Percentiles rank a stretch among this genome's conserved stretches.
Conservation (phyloP, 2,329 filamentous ascomycete species). For the Diaporthe helianthi region DNA sequence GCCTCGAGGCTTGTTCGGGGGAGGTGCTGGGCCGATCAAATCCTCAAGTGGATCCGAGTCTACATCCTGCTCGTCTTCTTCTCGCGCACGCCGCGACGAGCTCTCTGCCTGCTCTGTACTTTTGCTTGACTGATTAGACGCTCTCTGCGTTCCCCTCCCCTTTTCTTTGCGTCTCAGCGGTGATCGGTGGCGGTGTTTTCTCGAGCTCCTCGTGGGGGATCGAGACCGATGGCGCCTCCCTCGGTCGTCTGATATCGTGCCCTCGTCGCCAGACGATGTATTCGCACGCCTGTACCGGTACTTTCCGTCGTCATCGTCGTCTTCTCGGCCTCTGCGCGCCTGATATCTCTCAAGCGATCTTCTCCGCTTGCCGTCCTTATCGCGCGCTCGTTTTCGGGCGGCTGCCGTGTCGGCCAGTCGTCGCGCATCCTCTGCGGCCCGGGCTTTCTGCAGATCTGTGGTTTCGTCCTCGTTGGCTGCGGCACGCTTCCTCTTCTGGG, state of each 20-base stretch:
- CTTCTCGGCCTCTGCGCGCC: conserved; percentile 16
- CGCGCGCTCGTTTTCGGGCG: conserved; percentile 26
- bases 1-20: conserved; percentile 64
- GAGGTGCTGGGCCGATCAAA: conserved; percentile 77
- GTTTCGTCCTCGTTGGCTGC: conserved; percentile 35
- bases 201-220: conserved; percentile 31
- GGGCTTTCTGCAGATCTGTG: conserved; percentile 28
- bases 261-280: conserved; percentile 41
- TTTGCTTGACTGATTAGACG: conserved; percentile 4
- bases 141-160: background rate
- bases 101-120: conserved; percentile 12
- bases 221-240: conserved; percentile 31
- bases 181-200: conserved; percentile 32
- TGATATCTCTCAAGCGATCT: conserved; percentile 31
- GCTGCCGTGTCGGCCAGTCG: conserved; percentile 28
- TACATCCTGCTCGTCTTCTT: conserved; percentile 42
- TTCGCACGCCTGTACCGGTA: conserved; percentile 16
- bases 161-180: background rate
- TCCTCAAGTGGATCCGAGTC: conserved; percentile 78
- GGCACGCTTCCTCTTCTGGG: conserved; percentile 45
- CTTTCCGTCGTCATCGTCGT: conserved; percentile 5
- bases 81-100: conserved; percentile 11
- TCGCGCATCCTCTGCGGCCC: conserved; percentile 30
- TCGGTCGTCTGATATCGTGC: conserved; percentile 29
- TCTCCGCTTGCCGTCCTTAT: conserved; percentile 27